Percentiles rank a stretch among this genome's conserved stretches.
phyloP scores from a whole-genome alignment of 768 basidiomycete species.

The Tylopilus cervinicoccineus region DNA sequence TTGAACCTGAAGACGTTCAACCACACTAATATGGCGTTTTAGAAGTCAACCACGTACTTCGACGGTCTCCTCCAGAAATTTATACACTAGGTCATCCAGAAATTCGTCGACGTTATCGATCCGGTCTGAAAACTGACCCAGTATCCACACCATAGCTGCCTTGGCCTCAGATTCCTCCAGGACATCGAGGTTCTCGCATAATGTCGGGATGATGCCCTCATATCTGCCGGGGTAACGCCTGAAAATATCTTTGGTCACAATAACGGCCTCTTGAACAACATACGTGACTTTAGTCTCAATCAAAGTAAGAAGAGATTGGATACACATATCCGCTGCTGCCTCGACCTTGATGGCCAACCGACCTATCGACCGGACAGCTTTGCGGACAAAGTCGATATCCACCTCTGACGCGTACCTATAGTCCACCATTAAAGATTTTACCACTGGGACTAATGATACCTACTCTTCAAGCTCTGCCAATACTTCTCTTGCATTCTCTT shows the following conservation, averaged over 20 bases:
- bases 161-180: slow-evolving; percentile 97
- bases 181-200: slow-evolving; percentile 89
- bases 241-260: slow-evolving; percentile 98
- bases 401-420: slow-evolving; percentile 94
- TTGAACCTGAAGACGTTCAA: slow-evolving; percentile 65
- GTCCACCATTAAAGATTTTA: not conserved
- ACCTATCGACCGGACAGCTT: slow-evolving; percentile 95
- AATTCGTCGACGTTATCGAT: slow-evolving; percentile 97
- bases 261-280: slow-evolving; percentile 95
- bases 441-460: slow-evolving; percentile 16
- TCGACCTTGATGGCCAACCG: slow-evolving; percentile 97
- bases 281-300: slow-evolving; percentile 94
- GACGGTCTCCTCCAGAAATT: slow-evolving; percentile 88
- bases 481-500: slow-evolving; percentile 90
- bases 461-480: slow-evolving; percentile 94
- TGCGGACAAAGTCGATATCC: slow-evolving; percentile 96
- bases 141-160: slow-evolving; percentile 96
- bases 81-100: slow-evolving; percentile 85
- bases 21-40: not conserved
- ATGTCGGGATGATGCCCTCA: slow-evolving; percentile 89
- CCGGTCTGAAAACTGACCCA: slow-evolving; percentile 92
- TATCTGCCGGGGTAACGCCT: slow-evolving; percentile 94
- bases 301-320: slow-evolving; percentile 77
- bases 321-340: slow-evolving; percentile 84
- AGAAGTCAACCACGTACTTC: slow-evolving; percentile 53